Evolutionary conservation across 139 green algal species (phyloP), one percentile per base, ranked within the genome.

Genomic region (Closterium sp.): DNA sequence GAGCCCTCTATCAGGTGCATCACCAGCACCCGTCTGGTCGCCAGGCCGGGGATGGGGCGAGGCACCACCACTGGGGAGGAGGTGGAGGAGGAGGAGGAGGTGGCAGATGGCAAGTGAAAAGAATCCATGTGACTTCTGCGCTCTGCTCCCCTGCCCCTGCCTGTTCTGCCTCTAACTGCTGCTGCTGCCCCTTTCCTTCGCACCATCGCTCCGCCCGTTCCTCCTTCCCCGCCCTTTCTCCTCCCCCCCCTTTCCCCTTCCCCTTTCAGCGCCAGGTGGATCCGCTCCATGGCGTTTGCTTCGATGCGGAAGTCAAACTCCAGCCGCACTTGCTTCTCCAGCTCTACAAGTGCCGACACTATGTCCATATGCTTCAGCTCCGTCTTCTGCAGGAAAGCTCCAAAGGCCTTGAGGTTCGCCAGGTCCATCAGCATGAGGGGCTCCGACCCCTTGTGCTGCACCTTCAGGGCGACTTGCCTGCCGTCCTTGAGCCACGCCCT

Each of bases 1-100:
- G 55, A 76, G 10, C 97, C 97, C 8, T 98, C 95, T 34, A 99
- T 33, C 88, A 97, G 99, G 84, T 93, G 95, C 97, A 99, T 99
- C 28, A 98, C 97, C 92, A 99, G 35, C 36, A 94, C 69, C 30
- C 25, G 35, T n/a, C 91, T 93, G 91, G 69, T 94, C 33, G 93
- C 88, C n/a, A 94, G 43, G n/a, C 84, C 91, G 3, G 36, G 36
- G 7, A 93, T 28, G 36, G 89, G 69, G 34, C 91, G 33, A 28
- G 91, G 91, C 84, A 94, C 91, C 33, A 94, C 66, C 0, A 94
- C 66, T n/a, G 91, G 91, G 0, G 88, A 93, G 28, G 81, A n/a
- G 35, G 34, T 86, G 25, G 55, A 76, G 55, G 55, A 76, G 43
- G 43, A 69, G 23, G 43, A 69, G 43, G 43, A 69, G 55, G 55